Base-by-base conservation (phyloP, 345 rosid species). In the Geranium rotundifolium region DNA sequence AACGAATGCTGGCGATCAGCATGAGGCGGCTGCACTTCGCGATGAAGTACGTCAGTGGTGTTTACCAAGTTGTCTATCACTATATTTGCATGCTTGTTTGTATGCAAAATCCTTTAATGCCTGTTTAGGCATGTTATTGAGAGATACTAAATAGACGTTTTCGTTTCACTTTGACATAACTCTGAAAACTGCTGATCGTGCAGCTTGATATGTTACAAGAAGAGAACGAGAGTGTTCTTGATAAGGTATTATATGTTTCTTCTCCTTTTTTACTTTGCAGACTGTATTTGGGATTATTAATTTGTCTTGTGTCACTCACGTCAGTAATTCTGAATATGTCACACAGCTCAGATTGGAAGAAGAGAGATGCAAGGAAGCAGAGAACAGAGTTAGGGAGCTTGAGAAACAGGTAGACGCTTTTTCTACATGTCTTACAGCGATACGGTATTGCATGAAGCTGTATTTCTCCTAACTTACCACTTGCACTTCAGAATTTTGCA, bases 201-300 rank as follows among this genome's bases (percentile, higher is more conserved):
- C 85, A 95, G 99, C 87, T 95, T 57, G 99, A 95, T 71, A 86
- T 90, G 89, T 71, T 85, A 63, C 90, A 84, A 82, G 93, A 87
- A 76, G 97, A 95, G 76, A 88, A 95, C 52, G 96, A 86, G 59
- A 78, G 68, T 59, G 72, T 82, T 63, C 79, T 82, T 68, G 82
- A 85, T 49, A 85, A 87, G 88, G 95, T 85, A 64, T 60, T 65
- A 58, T 9, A 61, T n/a, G 34, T 29, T 66, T 37, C 18, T 46
- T 49, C 13, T 13, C 27, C n/a, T 23, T 8, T 4, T 59, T 39
- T 27, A 37, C 37, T 8, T 62, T 18, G n/a, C 37, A 60, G 29
- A 41, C 50, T 23, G 8, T 63, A 46, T 1, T 14, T 60, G 34
- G 5, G 55, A 23, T 57, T 67, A 8, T 37, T 15, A 23, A 13